Conservation (phyloP, 2,329 filamentous ascomycete genomes). For the Coniosporium tulheliwenetii region DNA sequence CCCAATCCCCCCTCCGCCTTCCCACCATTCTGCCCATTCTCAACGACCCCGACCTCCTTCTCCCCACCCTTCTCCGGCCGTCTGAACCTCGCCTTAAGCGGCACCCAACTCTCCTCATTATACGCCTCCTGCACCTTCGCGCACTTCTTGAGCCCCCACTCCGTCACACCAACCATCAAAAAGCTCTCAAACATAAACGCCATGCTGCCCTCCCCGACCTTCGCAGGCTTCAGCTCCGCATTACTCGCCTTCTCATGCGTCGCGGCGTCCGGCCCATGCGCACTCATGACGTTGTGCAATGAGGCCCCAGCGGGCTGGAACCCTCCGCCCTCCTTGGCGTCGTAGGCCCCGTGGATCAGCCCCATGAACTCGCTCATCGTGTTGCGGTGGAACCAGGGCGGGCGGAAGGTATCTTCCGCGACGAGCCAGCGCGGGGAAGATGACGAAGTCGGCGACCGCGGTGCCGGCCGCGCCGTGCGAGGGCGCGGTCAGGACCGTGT, state of each 20-base stretch:
- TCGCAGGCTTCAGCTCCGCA: slow-evolving; percentile 36
- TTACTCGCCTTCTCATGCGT: slow-evolving; percentile 41
- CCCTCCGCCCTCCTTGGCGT: slow-evolving; percentile 39
- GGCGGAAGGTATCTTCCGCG: slow-evolving; percentile 52
- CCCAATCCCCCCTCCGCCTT: slow-evolving; percentile 7
- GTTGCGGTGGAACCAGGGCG: slow-evolving; percentile 59
- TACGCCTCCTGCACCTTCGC: slow-evolving; percentile 58
- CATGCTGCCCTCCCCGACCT: slow-evolving; percentile 45
- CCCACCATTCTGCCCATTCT: slow-evolving; percentile 6
- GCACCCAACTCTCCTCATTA: slow-evolving; percentile 66
- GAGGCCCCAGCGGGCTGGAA: slow-evolving; percentile 45
- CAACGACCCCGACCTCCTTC: slow-evolving; percentile 6
- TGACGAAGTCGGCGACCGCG: slow-evolving; percentile 52
- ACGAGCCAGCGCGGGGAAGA: slow-evolving; percentile 61
- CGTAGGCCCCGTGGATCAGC: slow-evolving; percentile 41
- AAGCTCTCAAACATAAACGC: slow-evolving; percentile 58
- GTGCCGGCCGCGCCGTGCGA: slow-evolving; percentile 37
- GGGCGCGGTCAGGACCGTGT: slow-evolving; percentile 49
- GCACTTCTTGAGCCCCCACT: slow-evolving; percentile 57
- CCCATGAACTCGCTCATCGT: slow-evolving; percentile 53
- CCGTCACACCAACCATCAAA: slow-evolving; percentile 55
- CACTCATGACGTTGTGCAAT: slow-evolving; percentile 28
- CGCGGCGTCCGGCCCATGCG: slow-evolving; percentile 40
- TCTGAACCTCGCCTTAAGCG: slow-evolving; percentile 29
- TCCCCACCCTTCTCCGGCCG: slow-evolving; percentile 7